Evolutionary conservation across 1,139 yeast genomes (phyloP), one percentile per base, ranked within the genome.

Genomic region (Taiozyma sp.): DNA sequence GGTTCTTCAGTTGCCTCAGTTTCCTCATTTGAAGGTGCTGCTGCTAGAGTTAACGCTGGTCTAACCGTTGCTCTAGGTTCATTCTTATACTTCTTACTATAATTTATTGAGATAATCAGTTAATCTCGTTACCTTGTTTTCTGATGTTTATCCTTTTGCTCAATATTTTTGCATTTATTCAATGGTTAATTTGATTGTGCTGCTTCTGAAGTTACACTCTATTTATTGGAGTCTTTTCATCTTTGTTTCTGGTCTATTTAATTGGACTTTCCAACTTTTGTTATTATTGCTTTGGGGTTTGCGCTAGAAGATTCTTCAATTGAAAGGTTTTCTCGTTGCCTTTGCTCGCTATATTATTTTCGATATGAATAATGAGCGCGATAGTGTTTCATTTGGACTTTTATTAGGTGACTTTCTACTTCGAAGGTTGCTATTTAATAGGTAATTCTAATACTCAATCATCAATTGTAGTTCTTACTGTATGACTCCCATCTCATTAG

Each of bases 21-120:
- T 39, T 53, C 60, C 35, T 47, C 53, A 21, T 56, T 32, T 54
- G 45, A 53, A 26, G 62, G 58, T 56, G 62, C 59, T 47, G 63
- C 60, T 52, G 54, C 56, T 42, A 56, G 56, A 53, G 55, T 56
- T 40, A 54, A 49, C 50, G 61, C 53, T 42, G 60, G 59, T 54
- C 44, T 50, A 44, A 45, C 60, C 34, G 50, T 59, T 43, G 61
- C 57, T 43, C 45, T 59, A 43, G 62, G 59, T 53, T 56, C 62
- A 44, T 54, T 60, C 47, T 46, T 61, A 34, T 55, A 50, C 61
- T 60, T 57, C 51, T 56, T 61, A 42, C 52, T 58, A 49, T 59
- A 56, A 58, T 57, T 53, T 32, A 16, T 21, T 29, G 42, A 24
- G 19, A 19, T 19, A 21, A n/a, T 29, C 14, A 30, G 34, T 35